These are phyloP conservation scores for Incumbomyces delicatus DNA, from an alignment of 2,329 filamentous ascomycete genomes.

Conservation along the genomic window DNA sequence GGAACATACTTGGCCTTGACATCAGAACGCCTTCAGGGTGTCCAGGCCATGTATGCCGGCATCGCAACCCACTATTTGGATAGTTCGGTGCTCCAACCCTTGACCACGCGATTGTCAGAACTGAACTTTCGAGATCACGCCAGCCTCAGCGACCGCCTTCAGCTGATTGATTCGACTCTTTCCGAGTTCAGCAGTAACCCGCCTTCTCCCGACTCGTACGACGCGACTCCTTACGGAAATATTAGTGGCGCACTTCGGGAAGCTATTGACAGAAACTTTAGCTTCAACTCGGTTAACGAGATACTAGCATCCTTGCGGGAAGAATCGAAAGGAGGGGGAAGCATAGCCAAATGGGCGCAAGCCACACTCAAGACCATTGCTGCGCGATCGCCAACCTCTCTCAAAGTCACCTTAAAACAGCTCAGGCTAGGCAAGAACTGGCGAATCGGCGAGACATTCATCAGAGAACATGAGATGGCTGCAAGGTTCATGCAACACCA, in stretches of 20 bases:
- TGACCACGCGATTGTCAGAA: conserved; percentile 80
- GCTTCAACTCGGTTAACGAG: conserved; percentile 54
- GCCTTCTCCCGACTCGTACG: conserved; percentile 50
- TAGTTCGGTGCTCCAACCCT: conserved; percentile 69
- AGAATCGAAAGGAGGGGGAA: conserved; percentile 32
- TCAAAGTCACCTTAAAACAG: conserved; percentile 75
- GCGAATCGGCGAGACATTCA: conserved; percentile 77
- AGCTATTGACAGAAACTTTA: conserved; percentile 78
- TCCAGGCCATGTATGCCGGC: conserved; percentile 80
- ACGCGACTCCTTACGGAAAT: conserved; percentile 31
- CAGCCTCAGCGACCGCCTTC: conserved; percentile 50
- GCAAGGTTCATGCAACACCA: conserved; percentile 78
- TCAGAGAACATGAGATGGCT: conserved; percentile 75
- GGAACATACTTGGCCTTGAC: conserved; percentile 93
- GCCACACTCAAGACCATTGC: conserved; percentile 67
- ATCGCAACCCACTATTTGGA: conserved; percentile 94
- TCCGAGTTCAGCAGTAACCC: conserved; percentile 85
- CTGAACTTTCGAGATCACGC: conserved; percentile 77
- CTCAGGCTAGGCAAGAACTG: conserved; percentile 67
- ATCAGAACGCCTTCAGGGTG: conserved; percentile 70
- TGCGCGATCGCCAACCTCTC: conserved; percentile 71
- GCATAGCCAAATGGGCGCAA: conserved; percentile 62
- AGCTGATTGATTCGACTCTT: conserved; percentile 73
- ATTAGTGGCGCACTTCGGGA: conserved; percentile 61
- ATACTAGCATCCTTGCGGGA: conserved; percentile 59